Evolutionary conservation across 2,329 filamentous ascomycete genomes (phyloP).

Genomic region (Aspergillus japonicus): DNA sequence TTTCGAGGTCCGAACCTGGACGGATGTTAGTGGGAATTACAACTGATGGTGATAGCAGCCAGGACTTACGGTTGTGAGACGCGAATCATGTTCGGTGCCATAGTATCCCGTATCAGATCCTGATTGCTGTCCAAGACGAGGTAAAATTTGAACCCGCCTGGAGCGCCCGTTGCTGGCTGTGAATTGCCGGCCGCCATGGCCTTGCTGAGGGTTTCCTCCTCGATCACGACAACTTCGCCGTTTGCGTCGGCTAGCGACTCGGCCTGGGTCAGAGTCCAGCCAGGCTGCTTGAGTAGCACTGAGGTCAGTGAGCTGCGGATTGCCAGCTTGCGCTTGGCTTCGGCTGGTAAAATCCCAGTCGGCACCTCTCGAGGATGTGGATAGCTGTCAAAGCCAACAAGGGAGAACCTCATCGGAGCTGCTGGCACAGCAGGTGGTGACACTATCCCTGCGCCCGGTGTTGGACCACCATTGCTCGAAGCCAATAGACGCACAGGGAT

Average conservation of each 20-base stretch:
- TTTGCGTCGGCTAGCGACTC: conserved; percentile 20
- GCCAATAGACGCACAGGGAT: conserved; percentile 19
- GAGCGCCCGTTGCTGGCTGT: not conserved
- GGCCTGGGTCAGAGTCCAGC: conserved; percentile 22
- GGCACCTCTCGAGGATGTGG: conserved; percentile 28
- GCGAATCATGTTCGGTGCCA: conserved; percentile 9
- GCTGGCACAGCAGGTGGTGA: not conserved
- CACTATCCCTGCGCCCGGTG: not conserved
- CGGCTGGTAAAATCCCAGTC: conserved; percentile 25
- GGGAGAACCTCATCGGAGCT: conserved; percentile 9
- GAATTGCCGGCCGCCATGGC: conserved; percentile 5
- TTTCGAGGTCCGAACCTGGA: conserved; percentile 12
- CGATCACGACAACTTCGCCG: conserved; percentile 26
- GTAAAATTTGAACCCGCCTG: conserved; percentile 18
- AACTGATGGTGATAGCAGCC: not conserved
- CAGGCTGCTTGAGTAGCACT: conserved; percentile 18
- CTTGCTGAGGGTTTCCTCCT: conserved; percentile 19
- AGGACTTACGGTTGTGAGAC: conserved; percentile 15
- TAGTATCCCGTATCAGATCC: not conserved
- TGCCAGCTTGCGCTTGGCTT: conserved; percentile 28
- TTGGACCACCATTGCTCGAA: not conserved
- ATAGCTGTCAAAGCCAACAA: conserved; percentile 28
- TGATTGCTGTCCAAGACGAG: conserved; percentile 19
- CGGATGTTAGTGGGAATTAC: not conserved
- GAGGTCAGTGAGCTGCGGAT: conserved; percentile 25